phyloP scores from a whole-genome alignment of 768 basidiomycete genomes.

The Collybia nuda region DNA sequence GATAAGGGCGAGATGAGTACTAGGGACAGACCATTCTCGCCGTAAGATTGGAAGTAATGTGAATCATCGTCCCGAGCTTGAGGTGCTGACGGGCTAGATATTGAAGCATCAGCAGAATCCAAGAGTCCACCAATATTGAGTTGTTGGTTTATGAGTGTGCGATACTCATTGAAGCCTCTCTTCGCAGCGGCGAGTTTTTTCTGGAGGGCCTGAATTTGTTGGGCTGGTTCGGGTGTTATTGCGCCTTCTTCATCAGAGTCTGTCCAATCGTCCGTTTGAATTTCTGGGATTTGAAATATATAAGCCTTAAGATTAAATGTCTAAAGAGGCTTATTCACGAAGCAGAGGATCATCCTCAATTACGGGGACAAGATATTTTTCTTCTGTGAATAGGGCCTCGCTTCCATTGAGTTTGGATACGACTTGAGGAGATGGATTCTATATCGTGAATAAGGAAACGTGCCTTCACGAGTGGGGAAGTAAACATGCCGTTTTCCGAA shows the following conservation, averaged over 20 bases:
- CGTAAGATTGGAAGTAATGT: slow-evolving; percentile 93
- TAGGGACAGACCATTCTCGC: slow-evolving; percentile 67
- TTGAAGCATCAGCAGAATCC: slow-evolving; percentile 38
- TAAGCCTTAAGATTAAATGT: neutral
- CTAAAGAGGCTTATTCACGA: slow-evolving; percentile 52
- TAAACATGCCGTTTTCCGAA: slow-evolving; percentile 65
- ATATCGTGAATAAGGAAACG: slow-evolving; percentile 9
- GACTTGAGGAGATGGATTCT: slow-evolving; percentile 55
- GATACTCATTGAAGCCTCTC: slow-evolving; percentile 64
- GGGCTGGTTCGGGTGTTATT: slow-evolving; percentile 26
- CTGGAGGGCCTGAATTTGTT: slow-evolving; percentile 60
- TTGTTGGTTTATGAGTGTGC: slow-evolving; percentile 51
- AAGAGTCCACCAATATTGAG: slow-evolving; percentile 46
- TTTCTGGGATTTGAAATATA: slow-evolving; percentile 39
- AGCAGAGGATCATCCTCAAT: slow-evolving; percentile 88
- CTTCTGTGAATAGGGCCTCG: slow-evolving; percentile 67
- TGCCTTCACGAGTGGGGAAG: neutral
- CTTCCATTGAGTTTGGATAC: slow-evolving; percentile 49
- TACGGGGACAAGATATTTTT: slow-evolving; percentile 80
- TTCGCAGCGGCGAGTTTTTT: slow-evolving; percentile 58
- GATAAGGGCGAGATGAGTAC: neutral
- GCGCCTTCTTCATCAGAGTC: slow-evolving; percentile 68
- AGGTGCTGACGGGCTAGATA: slow-evolving; percentile 23
- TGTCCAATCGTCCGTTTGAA: slow-evolving; percentile 70
- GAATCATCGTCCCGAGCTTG: slow-evolving; percentile 76